phyloP scores from a whole-genome alignment of 2,329 filamentous ascomycete species.

The Colletotrichum gloeosporioides region DNA sequence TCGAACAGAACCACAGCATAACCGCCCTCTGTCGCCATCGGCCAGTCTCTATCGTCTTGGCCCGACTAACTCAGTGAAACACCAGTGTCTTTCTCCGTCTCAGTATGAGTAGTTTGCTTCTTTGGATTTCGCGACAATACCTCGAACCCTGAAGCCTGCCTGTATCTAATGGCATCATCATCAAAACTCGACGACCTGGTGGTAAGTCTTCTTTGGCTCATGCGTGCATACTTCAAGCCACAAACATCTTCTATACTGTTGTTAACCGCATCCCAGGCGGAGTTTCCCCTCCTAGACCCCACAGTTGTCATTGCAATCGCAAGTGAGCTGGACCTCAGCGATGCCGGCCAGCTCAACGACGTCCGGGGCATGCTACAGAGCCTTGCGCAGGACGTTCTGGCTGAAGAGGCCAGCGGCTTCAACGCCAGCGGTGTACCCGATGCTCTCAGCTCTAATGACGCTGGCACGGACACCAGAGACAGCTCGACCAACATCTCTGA shows the following conservation, averaged over 20 bases:
- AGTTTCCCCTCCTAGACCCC: slow-evolving; percentile 71
- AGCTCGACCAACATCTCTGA: slow-evolving; percentile 27
- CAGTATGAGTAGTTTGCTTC: slow-evolving; percentile 12
- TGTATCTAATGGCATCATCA: slow-evolving; percentile 1
- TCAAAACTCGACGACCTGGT: slow-evolving; percentile 14
- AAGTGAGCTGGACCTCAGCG: slow-evolving; percentile 72
- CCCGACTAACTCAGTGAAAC: background rate
- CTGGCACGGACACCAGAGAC: slow-evolving; percentile 25
- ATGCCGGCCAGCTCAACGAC: slow-evolving; percentile 54
- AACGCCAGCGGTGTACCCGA: slow-evolving; percentile 76
- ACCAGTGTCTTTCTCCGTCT: background rate
- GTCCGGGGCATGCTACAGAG: slow-evolving; percentile 67
- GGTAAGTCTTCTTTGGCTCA: background rate
- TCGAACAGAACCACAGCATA: background rate
- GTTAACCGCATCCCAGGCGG: background rate
- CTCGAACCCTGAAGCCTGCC: slow-evolving; percentile 7
- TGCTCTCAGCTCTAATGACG: slow-evolving; percentile 29
- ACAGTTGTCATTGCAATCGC: slow-evolving; percentile 78
- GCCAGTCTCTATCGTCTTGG: background rate
- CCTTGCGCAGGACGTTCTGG: slow-evolving; percentile 67
- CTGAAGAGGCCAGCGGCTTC: slow-evolving; percentile 77
- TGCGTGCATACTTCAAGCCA: background rate
- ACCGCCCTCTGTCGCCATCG: background rate
- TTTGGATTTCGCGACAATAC: slow-evolving; percentile 12
- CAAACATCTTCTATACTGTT: background rate